Conservation (phyloP, 1,284 basidiomycete genomes). For the Ustilago cynodontis region DNA sequence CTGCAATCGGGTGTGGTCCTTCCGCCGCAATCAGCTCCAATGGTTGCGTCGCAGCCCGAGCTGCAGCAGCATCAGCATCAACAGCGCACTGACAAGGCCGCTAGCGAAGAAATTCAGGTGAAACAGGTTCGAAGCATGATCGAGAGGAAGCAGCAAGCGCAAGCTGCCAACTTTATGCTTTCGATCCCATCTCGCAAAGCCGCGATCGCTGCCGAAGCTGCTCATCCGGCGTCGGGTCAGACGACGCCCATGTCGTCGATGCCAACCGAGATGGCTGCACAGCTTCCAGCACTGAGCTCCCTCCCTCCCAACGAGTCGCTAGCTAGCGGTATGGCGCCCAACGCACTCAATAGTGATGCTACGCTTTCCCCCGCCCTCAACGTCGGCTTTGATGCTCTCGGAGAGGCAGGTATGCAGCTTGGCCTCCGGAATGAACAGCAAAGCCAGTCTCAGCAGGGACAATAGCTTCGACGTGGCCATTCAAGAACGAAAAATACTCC, state of each 20-base stretch:
- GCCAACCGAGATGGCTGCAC: conserved; percentile 55
- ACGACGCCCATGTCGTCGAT: conserved; percentile 59
- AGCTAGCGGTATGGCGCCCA: conserved; percentile 35
- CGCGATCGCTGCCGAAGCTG: conserved; percentile 38
- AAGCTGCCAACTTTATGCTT: conserved; percentile 59
- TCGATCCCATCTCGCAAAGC: conserved; percentile 55
- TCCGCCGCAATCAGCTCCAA: conserved; percentile 37
- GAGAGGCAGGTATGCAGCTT: conserved; percentile 32
- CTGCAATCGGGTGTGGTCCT: conserved; percentile 20
- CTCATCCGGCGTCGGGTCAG: conserved; percentile 43
- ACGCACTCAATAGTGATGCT: conserved; percentile 17
- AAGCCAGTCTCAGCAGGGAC: conserved; percentile 13
- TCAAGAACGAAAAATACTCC: background rate
- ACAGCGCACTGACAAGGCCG: conserved; percentile 28
- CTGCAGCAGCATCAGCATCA: conserved; percentile 14
- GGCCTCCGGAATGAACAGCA: conserved; percentile 18
- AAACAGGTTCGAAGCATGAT: conserved; percentile 57
- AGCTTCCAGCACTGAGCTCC: conserved; percentile 47
- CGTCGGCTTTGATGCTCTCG: conserved; percentile 32
- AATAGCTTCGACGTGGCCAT: background rate
- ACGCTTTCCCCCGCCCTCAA: conserved; percentile 38
- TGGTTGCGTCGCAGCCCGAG: conserved; percentile 39
- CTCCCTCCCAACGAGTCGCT: conserved; percentile 32
- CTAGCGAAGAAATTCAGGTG: conserved; percentile 46
- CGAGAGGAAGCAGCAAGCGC: conserved; percentile 58